Evolutionary conservation across 495 filamentous ascomycete species (phyloP).

Genomic region (Penicillium cinerascens): DNA sequence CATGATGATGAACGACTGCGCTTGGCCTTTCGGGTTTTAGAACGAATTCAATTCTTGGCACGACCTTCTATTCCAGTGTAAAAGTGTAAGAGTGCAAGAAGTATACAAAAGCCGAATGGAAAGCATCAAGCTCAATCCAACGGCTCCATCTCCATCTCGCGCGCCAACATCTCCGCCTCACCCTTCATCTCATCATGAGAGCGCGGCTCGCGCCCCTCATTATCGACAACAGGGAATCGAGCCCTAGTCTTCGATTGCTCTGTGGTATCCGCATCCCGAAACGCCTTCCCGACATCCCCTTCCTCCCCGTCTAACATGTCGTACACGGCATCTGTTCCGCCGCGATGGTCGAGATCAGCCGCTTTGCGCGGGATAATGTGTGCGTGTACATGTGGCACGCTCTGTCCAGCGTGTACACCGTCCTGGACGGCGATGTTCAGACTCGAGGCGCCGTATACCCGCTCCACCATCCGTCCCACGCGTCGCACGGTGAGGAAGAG

Average conservation of each 20-base stretch:
- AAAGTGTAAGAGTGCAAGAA: neutral
- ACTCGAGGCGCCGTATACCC: conserved; percentile 60
- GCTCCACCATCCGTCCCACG: conserved; percentile 73
- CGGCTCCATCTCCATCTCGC: conserved; percentile 41
- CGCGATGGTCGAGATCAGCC: conserved; percentile 50
- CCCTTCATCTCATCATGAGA: conserved; percentile 70
- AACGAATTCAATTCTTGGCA: conserved; percentile 9
- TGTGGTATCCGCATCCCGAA: conserved; percentile 18
- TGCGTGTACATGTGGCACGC: conserved; percentile 85
- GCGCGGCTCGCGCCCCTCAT: conserved; percentile 66
- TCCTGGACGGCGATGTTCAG: conserved; percentile 95
- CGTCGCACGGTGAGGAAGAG: conserved; percentile 81
- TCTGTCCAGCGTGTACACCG: conserved; percentile 83
- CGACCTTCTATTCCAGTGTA: neutral
- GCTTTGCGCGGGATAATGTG: conserved; percentile 81
- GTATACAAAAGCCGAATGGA: neutral
- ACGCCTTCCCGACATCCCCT: conserved; percentile 67
- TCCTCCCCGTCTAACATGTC: conserved; percentile 78
- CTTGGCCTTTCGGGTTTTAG: conserved; percentile 5
- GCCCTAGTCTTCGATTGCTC: conserved; percentile 25
- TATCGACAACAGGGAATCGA: conserved; percentile 58
- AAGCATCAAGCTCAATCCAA: conserved; percentile 14
- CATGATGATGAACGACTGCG: conserved; percentile 17
- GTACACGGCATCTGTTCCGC: conserved; percentile 67
- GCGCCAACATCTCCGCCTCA: conserved; percentile 56